Evolutionary conservation across 1,284 basidiomycete genomes (phyloP).

Genomic region (Flammula alnicola): DNA sequence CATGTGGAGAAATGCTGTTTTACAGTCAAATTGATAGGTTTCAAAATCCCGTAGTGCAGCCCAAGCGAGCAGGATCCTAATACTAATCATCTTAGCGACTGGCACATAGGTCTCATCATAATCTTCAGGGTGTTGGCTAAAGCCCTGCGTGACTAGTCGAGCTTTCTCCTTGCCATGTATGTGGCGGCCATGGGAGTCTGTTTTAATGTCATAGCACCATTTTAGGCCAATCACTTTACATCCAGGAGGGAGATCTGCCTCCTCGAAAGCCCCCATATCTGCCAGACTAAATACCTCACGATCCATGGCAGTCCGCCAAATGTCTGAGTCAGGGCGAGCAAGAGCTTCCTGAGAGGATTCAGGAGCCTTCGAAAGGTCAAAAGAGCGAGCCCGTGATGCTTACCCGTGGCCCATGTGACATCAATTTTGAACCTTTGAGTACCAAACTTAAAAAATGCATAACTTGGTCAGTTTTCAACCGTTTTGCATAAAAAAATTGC

Average conservation of each 20-base stretch:
- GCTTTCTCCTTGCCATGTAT: conserved; percentile 32
- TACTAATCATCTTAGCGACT: conserved; percentile 32
- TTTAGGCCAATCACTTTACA: conserved; percentile 22
- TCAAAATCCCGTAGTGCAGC: conserved; percentile 30
- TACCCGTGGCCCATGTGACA: too few relatives aligned
- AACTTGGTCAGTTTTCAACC: too few relatives aligned
- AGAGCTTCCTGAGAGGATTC: conserved; percentile 8
- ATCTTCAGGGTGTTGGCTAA: conserved; percentile 32
- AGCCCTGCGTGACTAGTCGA: conserved; percentile 40
- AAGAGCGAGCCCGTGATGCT: too few relatives aligned
- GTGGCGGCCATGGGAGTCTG: conserved; percentile 26
- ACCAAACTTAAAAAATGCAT: too few relatives aligned
- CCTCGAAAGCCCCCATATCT: conserved; percentile 11
- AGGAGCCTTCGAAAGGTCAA: conserved; percentile 9
- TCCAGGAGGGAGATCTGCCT: not conserved
- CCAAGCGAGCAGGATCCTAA: conserved; percentile 35
- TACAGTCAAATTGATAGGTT: conserved; percentile 34
- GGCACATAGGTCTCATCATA: conserved; percentile 43
- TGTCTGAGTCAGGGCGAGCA: not conserved
- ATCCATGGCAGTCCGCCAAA: conserved; percentile 17
- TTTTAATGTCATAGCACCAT: conserved; percentile 36
- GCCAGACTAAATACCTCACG: conserved; percentile 10
- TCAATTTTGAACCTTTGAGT: too few relatives aligned
- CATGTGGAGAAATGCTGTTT: conserved; percentile 40
- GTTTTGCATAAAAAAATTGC: too few relatives aligned